phyloP scores from a whole-genome alignment of 805 yeast genomes.

The Candida dendrica region DNA sequence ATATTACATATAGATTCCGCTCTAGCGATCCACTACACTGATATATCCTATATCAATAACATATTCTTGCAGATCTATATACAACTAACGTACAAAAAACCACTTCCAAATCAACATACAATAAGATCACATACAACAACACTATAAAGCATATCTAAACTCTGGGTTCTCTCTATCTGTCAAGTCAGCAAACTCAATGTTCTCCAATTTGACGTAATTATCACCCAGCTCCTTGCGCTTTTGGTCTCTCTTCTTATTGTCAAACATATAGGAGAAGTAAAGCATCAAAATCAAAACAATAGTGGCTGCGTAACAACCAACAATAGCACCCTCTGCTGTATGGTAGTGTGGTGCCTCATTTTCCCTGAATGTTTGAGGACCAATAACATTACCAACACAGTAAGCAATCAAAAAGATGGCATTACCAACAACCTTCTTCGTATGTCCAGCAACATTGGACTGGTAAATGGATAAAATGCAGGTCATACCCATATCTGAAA shows the following conservation, averaged over 20 bases:
- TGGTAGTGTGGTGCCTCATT: slow-evolving; percentile 51
- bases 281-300: slow-evolving; percentile 26
- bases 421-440: slow-evolving; percentile 57
- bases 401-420: slow-evolving; percentile 57
- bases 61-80: too few species aligned
- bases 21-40: too few species aligned
- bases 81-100: too few species aligned
- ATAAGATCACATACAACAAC: too few species aligned
- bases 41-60: too few species aligned
- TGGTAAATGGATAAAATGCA: slow-evolving; percentile 27
- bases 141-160: slow-evolving; percentile 25
- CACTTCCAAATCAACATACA: too few species aligned
- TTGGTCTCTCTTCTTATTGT: slow-evolving; percentile 36
- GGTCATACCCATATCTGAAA: slow-evolving; percentile 29
- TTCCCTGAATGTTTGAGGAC: slow-evolving; percentile 63
- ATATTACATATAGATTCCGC: too few species aligned
- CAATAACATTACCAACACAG: slow-evolving; percentile 62
- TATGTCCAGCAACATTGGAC: slow-evolving; percentile 61
- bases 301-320: slow-evolving; percentile 37
- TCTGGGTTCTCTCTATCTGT: slow-evolving; percentile 37
- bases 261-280: slow-evolving; percentile 24
- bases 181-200: slow-evolving; percentile 36
- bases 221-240: slow-evolving; percentile 19
- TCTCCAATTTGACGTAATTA: slow-evolving; percentile 20
- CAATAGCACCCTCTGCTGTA: slow-evolving; percentile 46